Conservation (phyloP, 345 rosid genomes). For the Hibiscus trionum region DNA sequence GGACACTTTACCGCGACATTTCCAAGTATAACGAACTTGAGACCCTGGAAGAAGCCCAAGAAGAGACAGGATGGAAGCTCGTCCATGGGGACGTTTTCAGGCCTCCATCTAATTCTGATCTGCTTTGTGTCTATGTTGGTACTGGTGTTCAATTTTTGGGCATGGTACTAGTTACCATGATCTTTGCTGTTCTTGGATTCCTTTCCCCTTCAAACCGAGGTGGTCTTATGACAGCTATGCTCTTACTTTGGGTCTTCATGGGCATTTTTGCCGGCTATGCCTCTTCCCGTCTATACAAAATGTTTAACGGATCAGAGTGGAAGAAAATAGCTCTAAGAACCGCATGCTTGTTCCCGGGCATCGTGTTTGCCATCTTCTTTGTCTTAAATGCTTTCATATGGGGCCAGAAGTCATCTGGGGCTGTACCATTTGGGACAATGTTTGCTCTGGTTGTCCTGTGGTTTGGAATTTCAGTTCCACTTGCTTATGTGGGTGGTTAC, state of each 20-base stretch:
- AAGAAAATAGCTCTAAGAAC: neutral
- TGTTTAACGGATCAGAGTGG: neutral
- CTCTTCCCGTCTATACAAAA: constrained; percentile 1
- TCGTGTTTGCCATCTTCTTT: constrained; percentile 54
- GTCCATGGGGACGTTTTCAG: constrained; percentile 80
- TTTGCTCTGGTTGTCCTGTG: constrained; percentile 64
- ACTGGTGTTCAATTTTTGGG: neutral
- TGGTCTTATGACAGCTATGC: constrained; percentile 87
- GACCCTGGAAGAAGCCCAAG: constrained; percentile 84
- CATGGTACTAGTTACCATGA: constrained; percentile 2
- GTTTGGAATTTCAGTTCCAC: constrained; percentile 78
- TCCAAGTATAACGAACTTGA: constrained; percentile 75
- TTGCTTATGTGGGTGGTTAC: constrained; percentile 58
- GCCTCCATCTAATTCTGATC: constrained; percentile 36
- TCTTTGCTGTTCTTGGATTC: neutral
- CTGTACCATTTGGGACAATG: constrained; percentile 88
- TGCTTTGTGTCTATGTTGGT: constrained; percentile 1
- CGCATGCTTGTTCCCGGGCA: constrained; percentile 50
- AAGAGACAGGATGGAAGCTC: constrained; percentile 84
- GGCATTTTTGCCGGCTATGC: constrained; percentile 1
- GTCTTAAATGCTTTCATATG: constrained; percentile 66
- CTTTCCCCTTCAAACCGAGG: constrained; percentile 30
- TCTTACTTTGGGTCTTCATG: constrained; percentile 78
- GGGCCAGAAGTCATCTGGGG: constrained; percentile 85
- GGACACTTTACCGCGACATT: constrained; percentile 77